Base-by-base conservation (phyloP, 805 yeast genomes). In the Lipomyces spencermartinsiae region DNA sequence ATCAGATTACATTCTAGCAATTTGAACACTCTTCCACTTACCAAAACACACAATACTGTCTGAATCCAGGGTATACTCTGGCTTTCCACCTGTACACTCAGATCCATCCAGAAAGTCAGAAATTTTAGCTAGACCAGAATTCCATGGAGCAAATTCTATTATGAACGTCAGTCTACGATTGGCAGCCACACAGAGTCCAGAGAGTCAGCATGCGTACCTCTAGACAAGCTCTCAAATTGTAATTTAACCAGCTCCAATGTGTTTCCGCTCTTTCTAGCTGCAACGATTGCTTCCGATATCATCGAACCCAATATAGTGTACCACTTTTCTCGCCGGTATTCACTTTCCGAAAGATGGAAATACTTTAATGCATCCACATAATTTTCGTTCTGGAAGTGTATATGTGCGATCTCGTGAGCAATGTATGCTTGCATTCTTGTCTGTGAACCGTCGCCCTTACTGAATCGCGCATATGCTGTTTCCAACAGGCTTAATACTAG, bases 341-440 rank as follows among this genome's bases (percentile, higher is more conserved):
- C 71, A 0, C 79, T 77, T 4, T 80, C 70, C 0, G 85, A 77
- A 1, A 79, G 78, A 56, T 82, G 80, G 70, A 76, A 84, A 64
- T 80, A 78, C 64, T 81, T 80, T 34, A 81, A 74, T 0, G 88
- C 83, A 75, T 78, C 78, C 9, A 80, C 81, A 71, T 73, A 84
- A 57, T 83, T 78, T 7, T 72, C 58, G 39, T 63, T 51, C 0
- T 64, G 57, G 64, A 74, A 81, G 69, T 81, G 80, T 63, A 81
- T 83, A 59, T 87, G 87, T 0, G 85, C 92, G 8, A 88, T 75
- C 69, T 84, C 61, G 33, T 60, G 61, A 2, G 72, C 72, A 14
- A 69, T 53, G 37, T 60, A 54, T 2, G 68, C 58, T 35, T 69
- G 72, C 69, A 69, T 65, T 19, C 71, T 63, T 6, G 63, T 63